Evolutionary conservation across 208 protist species (phyloP), one percentile per base, ranked within the genome.

Genomic region (Plasmodiophora brassicae): DNA sequence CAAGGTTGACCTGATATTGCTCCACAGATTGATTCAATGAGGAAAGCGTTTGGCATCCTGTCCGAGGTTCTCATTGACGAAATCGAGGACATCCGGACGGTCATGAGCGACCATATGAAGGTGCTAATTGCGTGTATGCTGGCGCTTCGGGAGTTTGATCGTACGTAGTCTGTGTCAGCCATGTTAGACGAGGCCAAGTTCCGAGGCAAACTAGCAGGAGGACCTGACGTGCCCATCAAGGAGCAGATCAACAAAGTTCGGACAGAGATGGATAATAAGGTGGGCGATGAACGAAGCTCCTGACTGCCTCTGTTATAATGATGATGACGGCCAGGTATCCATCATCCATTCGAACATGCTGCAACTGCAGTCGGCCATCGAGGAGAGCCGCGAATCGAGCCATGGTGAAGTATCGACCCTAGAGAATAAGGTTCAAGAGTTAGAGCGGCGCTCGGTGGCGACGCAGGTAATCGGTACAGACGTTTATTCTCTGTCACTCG

Each of bases 331-430:
- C 10, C 65, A 78, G 65, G 65, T 78, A 5, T 5, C 65, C 10
- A 78, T 78, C 5, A 32, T 78, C 65, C 65, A 78, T 78, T 78
- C 65, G 65, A 78, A 78, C 41, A 78, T 78, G 65, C 65, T 78
- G 65, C 32, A 78, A 38, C 65, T 78, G 65, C 65, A 78, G 41
- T 36, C 65, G 65, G 65, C n/a, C 5, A 78, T 78, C 5, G 65
- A 78, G 32, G 65, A 78, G 65, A 78, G n/a, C n/a, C 65, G n/a
- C n/a, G n/a, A n/a, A n/a, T n/a, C n/a, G n/a, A n/a, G n/a, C n/a
- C n/a, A n/a, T n/a, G n/a, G n/a, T n/a, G n/a, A n/a, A n/a, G n/a
- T n/a, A 32, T 78, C 65, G n/a, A 32, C 14, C 5, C 41, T 38
- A 5, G 14, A 78, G 10, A 32, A 5, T 36, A 38, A 78, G 5